Conservation (phyloP, 2,329 filamentous ascomycete species). For the Beauveria bassiana region DNA sequence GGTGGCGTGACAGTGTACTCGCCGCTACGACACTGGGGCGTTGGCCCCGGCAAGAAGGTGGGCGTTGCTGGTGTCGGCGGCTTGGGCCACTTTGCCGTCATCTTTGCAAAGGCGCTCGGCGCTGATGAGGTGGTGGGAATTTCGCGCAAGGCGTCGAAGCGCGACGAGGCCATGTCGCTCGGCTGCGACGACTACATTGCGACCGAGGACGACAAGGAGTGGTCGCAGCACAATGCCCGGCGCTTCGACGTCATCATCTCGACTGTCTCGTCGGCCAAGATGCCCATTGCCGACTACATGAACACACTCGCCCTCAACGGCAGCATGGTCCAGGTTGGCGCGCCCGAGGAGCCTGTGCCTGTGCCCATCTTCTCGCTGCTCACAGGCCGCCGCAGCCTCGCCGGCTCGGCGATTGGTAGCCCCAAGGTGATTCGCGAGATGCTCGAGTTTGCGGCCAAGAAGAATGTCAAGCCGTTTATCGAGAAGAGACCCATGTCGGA, state of each 20-base stretch:
- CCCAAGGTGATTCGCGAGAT: constrained; percentile 44
- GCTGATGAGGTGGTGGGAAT: constrained; percentile 55
- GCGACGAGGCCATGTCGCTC: constrained; percentile 46
- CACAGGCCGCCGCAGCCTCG: constrained; percentile 40
- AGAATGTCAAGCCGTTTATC: constrained; percentile 47
- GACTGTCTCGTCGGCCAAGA: constrained; percentile 42
- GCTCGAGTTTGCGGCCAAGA: constrained; percentile 45
- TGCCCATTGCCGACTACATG: constrained; percentile 53
- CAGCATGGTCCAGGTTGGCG: constrained; percentile 23
- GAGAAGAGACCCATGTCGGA: constrained; percentile 43
- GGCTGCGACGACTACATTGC: constrained; percentile 46
- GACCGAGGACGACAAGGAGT: constrained; percentile 41
- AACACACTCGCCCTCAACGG: constrained; percentile 16
- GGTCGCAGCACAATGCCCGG: constrained; percentile 42
- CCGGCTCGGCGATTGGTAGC: constrained; percentile 35
- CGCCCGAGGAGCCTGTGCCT: constrained; percentile 41
- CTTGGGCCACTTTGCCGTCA: constrained; percentile 59
- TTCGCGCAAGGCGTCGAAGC: constrained; percentile 45
- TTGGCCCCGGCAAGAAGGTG: constrained; percentile 59
- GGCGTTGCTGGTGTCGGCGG: constrained; percentile 62
- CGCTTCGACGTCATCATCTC: constrained; percentile 52
- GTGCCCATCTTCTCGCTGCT: constrained; percentile 50
- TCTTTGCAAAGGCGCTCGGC: constrained; percentile 60
- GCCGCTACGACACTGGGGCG: constrained; percentile 54
- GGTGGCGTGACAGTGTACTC: constrained; percentile 61